Evolutionary conservation across 495 filamentous ascomycete genomes (phyloP).

Genomic region (Xylaria palmicola): DNA sequence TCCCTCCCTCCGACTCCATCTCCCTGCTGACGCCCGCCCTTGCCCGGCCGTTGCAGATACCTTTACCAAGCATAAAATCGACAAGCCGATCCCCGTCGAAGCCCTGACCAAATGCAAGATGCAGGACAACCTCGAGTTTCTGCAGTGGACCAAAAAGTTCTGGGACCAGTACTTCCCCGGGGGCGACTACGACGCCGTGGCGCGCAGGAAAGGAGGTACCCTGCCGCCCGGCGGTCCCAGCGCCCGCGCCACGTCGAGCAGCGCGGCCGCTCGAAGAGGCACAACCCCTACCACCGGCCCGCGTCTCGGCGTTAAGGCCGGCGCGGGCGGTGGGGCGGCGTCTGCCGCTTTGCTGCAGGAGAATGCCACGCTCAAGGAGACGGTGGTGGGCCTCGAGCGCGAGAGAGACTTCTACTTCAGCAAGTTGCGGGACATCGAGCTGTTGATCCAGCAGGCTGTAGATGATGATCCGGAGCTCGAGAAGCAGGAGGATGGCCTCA

Average conservation of each 20-base stretch:
- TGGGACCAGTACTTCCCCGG: conserved; percentile 99
- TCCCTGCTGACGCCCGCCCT: too few species aligned
- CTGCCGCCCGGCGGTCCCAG: conserved; percentile 49
- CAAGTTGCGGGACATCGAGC: conserved; percentile 94
- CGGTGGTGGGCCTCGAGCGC: conserved; percentile 80
- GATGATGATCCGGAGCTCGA: conserved; percentile 88
- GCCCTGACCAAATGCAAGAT: conserved; percentile 95
- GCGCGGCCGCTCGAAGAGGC: conserved; percentile 56
- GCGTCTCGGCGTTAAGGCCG: conserved; percentile 47
- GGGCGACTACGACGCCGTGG: conserved; percentile 89
- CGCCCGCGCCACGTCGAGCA: conserved; percentile 50
- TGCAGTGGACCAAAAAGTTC: conserved; percentile 93
- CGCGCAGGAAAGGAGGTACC: conserved; percentile 75
- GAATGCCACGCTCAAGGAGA: conserved; percentile 80
- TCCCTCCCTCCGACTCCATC: background rate
- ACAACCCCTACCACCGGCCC: conserved; percentile 71
- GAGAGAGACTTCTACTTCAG: conserved; percentile 99
- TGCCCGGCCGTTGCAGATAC: conserved; percentile 65
- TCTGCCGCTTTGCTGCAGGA: conserved; percentile 73
- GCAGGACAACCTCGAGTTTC: conserved; percentile 99
- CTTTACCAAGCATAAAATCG: conserved; percentile 81
- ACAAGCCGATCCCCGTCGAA: conserved; percentile 84
- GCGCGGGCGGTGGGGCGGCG: conserved; percentile 52
- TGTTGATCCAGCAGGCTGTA: conserved; percentile 86
- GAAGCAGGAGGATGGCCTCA: conserved; percentile 84